phyloP scores from a whole-genome alignment of 371 early-diverging fungal genomes.

The Apophysomyces trapeziformis region DNA sequence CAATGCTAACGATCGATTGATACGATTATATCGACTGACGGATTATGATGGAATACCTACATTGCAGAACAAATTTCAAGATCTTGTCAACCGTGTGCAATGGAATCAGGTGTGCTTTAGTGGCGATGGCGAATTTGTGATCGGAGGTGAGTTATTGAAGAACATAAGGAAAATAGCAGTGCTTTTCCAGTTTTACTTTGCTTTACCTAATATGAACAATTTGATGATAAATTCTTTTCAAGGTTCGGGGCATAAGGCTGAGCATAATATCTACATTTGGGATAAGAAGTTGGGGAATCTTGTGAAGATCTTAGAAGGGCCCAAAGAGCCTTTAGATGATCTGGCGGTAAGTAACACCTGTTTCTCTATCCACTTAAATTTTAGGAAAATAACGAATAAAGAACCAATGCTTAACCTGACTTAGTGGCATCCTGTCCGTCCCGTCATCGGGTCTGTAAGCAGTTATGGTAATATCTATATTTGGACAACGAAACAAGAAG shows the following conservation, averaged over 20 bases:
- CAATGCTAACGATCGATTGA: conserved; percentile 75
- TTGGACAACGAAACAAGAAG: conserved; percentile 85
- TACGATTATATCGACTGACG: conserved; percentile 64
- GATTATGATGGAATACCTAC: conserved; percentile 53
- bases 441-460: conserved; percentile 84
- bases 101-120: conserved; percentile 89
- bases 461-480: conserved; percentile 81
- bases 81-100: conserved; percentile 84
- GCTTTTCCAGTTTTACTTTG: too few relatives aligned
- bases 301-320: conserved; percentile 91
- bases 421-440: conserved; percentile 89
- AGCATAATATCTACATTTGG: conserved; percentile 95
- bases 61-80: conserved; percentile 79
- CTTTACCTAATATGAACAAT: too few relatives aligned
- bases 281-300: conserved; percentile 80
- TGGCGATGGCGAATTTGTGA: conserved; percentile 84
- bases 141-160: conserved; percentile 55
- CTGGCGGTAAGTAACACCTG: conserved; percentile 63
- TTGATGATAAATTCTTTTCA: conserved; percentile 3
- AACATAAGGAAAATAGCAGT: too few relatives aligned
- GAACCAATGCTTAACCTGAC: too few relatives aligned
- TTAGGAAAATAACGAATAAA: too few relatives aligned
- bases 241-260: conserved; percentile 79
- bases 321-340: conserved; percentile 86
- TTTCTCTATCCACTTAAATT: too few relatives aligned